Evolutionary conservation across 441 rosid species (phyloP), one percentile per base, ranked within the genome.

Genomic region (Gossypium trilobum): DNA sequence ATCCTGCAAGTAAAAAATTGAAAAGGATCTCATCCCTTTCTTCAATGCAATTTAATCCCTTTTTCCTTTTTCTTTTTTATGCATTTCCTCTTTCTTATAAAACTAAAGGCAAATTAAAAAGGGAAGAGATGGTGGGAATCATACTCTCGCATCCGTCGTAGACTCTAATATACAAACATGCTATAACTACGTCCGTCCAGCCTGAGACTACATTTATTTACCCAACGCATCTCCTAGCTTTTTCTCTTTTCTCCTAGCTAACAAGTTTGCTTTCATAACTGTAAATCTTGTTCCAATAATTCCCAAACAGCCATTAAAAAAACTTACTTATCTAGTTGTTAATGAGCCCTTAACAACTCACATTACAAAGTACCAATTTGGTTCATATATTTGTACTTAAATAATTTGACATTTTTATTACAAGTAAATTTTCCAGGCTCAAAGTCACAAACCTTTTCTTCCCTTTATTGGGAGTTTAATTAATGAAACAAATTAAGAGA

Each of bases 221-320:
- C 44, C 44, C 44, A 54, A 69, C 29, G 33, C 3, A 17, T 8
- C 4, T n/a, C 20, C 44, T 20, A 8, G 4, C 69, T 20, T 48
- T n/a, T 4, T 14, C 55, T 14, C 44, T 6, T 7, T 39, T 27
- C 13, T 5, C 63, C 17, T 42, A 46, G 20, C 72, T 42, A 44
- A 25, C 56, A 71, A 71, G 54, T 71, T 16, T 42, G 20, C 19
- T 16, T 70, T 42, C 60, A 56, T 66, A 64, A 73, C 63, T 73
- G 72, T 57, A 31, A 56, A 46, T 56, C 19, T 36, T 10, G 57
- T 2, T 3, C 11, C 19, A 2, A 22, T 1, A 31, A 36, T 71
- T 70, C 66, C 36, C 76, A 20, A 59, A 52, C 56, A 8, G 11
- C 44, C 44, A 36, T 36, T 36, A 36, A 36, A 36, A 36, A 36